These are phyloP conservation scores for Nakazawaea laoshanensis DNA, from an alignment of 805 yeast species.

Conservation along the genomic window DNA sequence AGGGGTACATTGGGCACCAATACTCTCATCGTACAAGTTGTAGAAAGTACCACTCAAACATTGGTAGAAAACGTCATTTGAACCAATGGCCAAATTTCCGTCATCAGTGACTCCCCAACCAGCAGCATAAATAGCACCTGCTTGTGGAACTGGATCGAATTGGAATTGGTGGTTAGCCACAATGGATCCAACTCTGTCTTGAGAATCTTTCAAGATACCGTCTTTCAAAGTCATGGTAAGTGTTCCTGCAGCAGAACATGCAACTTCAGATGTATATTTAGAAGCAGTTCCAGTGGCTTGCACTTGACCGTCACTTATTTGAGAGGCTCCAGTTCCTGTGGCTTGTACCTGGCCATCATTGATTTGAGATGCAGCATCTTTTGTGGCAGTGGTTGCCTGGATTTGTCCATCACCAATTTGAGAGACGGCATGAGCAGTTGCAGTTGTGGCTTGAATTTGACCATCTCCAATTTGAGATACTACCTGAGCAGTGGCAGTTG, in stretches of 20 bases:
- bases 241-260: constrained; percentile 26
- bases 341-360: too few relatives aligned
- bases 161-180: constrained; percentile 80
- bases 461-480: constrained; percentile 33
- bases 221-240: constrained; percentile 46
- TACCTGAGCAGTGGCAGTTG: constrained; percentile 23
- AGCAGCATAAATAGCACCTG: constrained; percentile 59
- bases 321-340: too few relatives aligned
- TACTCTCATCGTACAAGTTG: constrained; percentile 62
- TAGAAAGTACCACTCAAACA: constrained; percentile 71
- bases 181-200: constrained; percentile 68
- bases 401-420: constrained; percentile 40
- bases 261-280: constrained; percentile 1
- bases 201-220: constrained; percentile 44
- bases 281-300: constrained; percentile 2
- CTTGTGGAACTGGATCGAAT: constrained; percentile 78
- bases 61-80: constrained; percentile 55
- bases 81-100: constrained; percentile 60
- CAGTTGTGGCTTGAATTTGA: constrained; percentile 23
- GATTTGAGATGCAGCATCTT: constrained; percentile 34
- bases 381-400: constrained; percentile 27
- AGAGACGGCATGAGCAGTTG: constrained; percentile 22
- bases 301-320: constrained; percentile 27
- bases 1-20: constrained; percentile 55
- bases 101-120: constrained; percentile 51